These are phyloP conservation scores for Pichia scutulata DNA, from an alignment of 805 yeast genomes.

Conservation along the genomic window DNA sequence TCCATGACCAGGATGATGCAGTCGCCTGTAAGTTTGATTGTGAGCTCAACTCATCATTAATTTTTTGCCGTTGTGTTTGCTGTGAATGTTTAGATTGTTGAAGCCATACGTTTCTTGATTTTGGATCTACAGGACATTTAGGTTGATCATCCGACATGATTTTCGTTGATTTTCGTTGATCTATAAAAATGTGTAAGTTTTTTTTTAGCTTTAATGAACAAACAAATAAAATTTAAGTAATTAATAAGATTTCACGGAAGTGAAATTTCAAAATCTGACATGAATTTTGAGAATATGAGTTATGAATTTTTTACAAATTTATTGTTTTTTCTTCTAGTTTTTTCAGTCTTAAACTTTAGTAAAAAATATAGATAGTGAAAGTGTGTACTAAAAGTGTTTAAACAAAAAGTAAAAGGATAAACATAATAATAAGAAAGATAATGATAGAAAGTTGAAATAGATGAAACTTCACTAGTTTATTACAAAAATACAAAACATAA, in stretches of 20 bases:
- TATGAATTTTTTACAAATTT: no score
- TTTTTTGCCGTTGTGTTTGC: constrained; percentile 8
- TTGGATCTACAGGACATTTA: constrained; percentile 64
- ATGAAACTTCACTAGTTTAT: background rate
- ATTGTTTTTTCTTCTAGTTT: background rate
- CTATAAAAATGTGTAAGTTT: background rate
- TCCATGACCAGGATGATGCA: constrained; percentile 10
- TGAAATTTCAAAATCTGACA: background rate
- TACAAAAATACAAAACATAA: background rate
- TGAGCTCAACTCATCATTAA: background rate
- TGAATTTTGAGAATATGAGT: no score
- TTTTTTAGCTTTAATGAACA: background rate
- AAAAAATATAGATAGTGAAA: background rate
- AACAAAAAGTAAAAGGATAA: background rate
- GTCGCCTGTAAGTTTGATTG: background rate
- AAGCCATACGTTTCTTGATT: constrained; percentile 54
- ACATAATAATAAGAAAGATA: background rate
- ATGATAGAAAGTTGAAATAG: background rate
- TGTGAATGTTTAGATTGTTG: constrained; percentile 24
- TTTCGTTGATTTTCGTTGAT: constrained; percentile 1
- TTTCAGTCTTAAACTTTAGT: background rate
- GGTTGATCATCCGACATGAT: constrained; percentile 19
- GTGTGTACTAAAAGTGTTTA: background rate
- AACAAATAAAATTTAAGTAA: background rate
- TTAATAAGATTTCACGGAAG: background rate